A percentile compares a stretch with the other conserved stretches of the same genome.
These are phyloP conservation scores for Gastrodia elata DNA, from an alignment of 106 monocot species.

Conservation along the genomic window DNA sequence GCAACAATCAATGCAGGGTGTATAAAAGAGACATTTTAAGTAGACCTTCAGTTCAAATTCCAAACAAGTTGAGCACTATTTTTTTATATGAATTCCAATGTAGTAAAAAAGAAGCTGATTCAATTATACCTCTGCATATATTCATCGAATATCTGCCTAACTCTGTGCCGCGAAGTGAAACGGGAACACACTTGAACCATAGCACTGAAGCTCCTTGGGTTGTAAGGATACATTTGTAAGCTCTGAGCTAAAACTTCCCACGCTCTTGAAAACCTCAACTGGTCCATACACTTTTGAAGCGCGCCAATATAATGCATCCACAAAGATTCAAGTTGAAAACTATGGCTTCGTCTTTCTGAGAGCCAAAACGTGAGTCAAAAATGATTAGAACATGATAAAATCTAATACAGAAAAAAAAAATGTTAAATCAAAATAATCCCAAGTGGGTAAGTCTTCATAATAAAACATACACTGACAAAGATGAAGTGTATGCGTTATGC, in stretches of 20 bases:
- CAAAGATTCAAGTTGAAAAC: slow-evolving; percentile 61
- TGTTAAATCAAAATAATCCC: background rate
- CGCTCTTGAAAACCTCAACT: slow-evolving; percentile 39
- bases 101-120: background rate
- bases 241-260: slow-evolving; percentile 51
- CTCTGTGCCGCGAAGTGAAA: slow-evolving; percentile 57
- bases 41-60: background rate
- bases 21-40: background rate
- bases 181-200: slow-evolving; percentile 45
- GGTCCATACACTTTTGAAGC: slow-evolving; percentile 48
- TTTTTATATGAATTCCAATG: background rate
- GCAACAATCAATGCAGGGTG: background rate
- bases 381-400: slow-evolving; percentile 5
- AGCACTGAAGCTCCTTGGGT: slow-evolving; percentile 40
- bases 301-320: slow-evolving; percentile 46
- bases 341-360: slow-evolving; percentile 56
- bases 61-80: background rate
- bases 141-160: slow-evolving; percentile 61
- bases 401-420: background rate
- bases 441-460: background rate
- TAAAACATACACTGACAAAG: background rate
- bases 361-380: slow-evolving; percentile 7
- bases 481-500: background rate
- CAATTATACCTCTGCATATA: slow-evolving; percentile 41
- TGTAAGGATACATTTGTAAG: slow-evolving; percentile 70